Evolutionary conservation across 805 yeast genomes (phyloP).

Genomic region (Sporopachydermia lactativora): DNA sequence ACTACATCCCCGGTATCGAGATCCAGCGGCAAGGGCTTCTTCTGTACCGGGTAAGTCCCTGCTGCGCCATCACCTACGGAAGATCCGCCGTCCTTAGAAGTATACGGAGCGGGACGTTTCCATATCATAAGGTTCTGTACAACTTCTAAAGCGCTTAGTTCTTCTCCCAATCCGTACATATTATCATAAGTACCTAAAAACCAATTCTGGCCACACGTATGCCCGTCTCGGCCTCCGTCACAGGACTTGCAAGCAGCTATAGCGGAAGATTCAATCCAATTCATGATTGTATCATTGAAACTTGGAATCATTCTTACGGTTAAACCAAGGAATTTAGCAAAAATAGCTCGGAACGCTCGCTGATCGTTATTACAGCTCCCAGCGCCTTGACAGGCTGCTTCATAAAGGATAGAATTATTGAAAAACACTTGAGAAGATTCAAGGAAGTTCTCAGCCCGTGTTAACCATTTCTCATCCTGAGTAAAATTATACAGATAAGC

Average conservation of each 20-base stretch:
- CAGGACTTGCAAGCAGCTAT: conserved; percentile 58
- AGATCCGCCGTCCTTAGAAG: conserved; percentile 32
- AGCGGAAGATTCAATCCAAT: conserved; percentile 36
- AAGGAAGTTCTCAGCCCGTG: conserved; percentile 41
- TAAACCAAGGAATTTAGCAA: conserved; percentile 46
- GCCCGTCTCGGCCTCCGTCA: conserved; percentile 59
- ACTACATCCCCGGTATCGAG: conserved; percentile 38
- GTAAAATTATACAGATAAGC: conserved; percentile 74
- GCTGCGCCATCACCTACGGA: conserved; percentile 41
- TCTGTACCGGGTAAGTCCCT: conserved; percentile 27
- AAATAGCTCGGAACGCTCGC: conserved; percentile 59
- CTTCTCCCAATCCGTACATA: conserved; percentile 63
- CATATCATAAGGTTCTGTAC: conserved; percentile 34
- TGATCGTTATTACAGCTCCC: conserved; percentile 58
- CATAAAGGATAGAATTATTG: conserved; percentile 38
- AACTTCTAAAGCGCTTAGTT: conserved; percentile 58
- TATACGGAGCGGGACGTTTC: conserved; percentile 37
- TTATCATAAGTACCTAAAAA: conserved; percentile 43
- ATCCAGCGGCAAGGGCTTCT: conserved; percentile 20
- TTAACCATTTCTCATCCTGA: conserved; percentile 47
- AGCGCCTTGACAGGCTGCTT: conserved; percentile 41
- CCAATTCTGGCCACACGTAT: conserved; percentile 71
- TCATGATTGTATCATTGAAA: conserved; percentile 26
- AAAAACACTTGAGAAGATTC: conserved; percentile 35
- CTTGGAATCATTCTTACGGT: conserved; percentile 42